Evolutionary conservation across 2,329 filamentous ascomycete genomes (phyloP), one percentile per base, ranked within the genome.

Genomic region (Colletotrichum tabaci): DNA sequence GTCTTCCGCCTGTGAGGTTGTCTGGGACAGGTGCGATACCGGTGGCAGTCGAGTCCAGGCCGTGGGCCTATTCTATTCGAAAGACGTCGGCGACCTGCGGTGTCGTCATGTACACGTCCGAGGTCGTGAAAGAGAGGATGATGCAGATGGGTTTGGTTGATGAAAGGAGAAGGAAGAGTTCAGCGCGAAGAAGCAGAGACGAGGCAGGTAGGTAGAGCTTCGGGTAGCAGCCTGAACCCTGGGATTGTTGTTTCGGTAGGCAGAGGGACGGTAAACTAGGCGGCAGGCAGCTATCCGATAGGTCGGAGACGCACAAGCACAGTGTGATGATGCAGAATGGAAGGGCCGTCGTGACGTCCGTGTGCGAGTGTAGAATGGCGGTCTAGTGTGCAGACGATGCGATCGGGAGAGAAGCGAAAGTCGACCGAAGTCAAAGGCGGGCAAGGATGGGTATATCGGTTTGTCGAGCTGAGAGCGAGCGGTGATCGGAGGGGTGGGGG

Each of bases 51-150:
- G 46, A 58, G 35, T 61, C 47, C 63, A 62, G 67, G 63, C 73
- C 30, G 42, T 35, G 35, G 72, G 67, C 67, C 55, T 76, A 74
- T 62, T 57, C 55, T 68, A 79, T 79, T 79, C 77, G 79, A 73
- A 80, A 78, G 73, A 78, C 77, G 79, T 79, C 76, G 76, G 77
- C 77, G 68, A 77, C 77, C 73, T 76, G 78, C 66, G 75, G 76
- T 74, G 76, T 76, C 80, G 78, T 83, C 83, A 85, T 85, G 82
- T 84, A 85, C 78, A 79, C 79, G 77, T 78, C 67, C 72, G 65
- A 52, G 50, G 61, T 38, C 53, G 62, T 35, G 30, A 35, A 18
- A 40, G 18, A 26, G 26, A 40, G 46, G 35, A 44, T 30, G 21
- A 18, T 49, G n/a, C 23, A 23, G 35, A 42, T 40, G 16, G 53